Conservation (phyloP, 2,329 filamentous ascomycete species). For the Fusarium chlamydosporum region DNA sequence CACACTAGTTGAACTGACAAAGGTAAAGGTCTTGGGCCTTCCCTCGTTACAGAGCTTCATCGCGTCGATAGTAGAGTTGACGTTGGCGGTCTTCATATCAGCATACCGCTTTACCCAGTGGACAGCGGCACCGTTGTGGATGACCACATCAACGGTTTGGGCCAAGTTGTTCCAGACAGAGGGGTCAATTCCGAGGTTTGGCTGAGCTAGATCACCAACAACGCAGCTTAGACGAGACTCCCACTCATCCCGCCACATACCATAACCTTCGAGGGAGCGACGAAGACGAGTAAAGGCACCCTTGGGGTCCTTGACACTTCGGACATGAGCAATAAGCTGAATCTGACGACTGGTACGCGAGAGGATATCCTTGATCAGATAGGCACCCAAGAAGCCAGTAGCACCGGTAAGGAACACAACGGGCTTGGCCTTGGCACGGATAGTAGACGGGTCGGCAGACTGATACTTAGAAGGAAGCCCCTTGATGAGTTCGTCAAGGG, state of each 20-base stretch:
- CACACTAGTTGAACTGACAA: constrained; percentile 82
- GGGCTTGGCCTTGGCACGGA: constrained; percentile 50
- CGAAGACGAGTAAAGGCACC: constrained; percentile 75
- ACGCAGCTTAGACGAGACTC: constrained; percentile 74
- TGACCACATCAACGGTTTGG: constrained; percentile 77
- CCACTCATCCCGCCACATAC: constrained; percentile 83
- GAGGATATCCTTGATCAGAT: constrained; percentile 82
- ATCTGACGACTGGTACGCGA: constrained; percentile 55
- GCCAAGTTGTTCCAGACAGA: constrained; percentile 75
- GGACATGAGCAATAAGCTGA: constrained; percentile 79
- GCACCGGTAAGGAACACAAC: constrained; percentile 89
- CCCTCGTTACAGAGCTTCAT: constrained; percentile 82
- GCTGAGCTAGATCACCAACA: constrained; percentile 74
- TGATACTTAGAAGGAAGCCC: constrained; percentile 62
- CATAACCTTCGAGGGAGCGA: constrained; percentile 80
- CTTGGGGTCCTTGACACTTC: constrained; percentile 71
- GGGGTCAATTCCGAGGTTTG: constrained; percentile 77
- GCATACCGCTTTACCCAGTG: constrained; percentile 88
- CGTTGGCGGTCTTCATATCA: constrained; percentile 79
- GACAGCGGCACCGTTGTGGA: constrained; percentile 86
- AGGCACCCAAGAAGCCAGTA: constrained; percentile 83
- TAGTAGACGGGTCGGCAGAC: constrained; percentile 55
- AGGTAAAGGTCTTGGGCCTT: constrained; percentile 81
- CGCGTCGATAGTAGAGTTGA: constrained; percentile 82
- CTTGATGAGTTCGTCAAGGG: constrained; percentile 65